These are phyloP conservation scores for Ceratobasidium sp. DNA, from an alignment of 1,284 basidiomycete species.

Conservation along the genomic window DNA sequence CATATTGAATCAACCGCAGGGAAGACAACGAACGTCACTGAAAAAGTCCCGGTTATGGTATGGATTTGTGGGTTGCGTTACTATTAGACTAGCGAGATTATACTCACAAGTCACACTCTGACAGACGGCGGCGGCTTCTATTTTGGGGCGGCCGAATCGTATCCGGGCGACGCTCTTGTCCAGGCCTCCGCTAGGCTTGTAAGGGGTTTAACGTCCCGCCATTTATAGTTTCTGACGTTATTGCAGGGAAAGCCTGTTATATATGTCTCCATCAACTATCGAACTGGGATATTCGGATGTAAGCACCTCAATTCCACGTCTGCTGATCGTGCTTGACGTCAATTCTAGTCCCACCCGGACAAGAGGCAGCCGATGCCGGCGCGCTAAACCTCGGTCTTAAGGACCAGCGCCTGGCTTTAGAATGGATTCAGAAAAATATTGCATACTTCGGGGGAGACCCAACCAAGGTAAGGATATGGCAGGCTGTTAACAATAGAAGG, in stretches of 20 bases:
- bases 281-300: conserved; percentile 55
- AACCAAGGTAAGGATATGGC: conserved; percentile 7
- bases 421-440: conserved; percentile 33
- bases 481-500: not conserved
- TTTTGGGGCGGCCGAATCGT: conserved; percentile 18
- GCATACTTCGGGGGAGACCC: conserved; percentile 32
- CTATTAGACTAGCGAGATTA: not conserved
- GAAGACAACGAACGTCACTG: conserved; percentile 8
- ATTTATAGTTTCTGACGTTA: conserved; percentile 4
- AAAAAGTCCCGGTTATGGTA: conserved; percentile 49
- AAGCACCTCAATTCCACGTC: not conserved
- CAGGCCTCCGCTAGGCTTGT: conserved; percentile 13
- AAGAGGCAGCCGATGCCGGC: conserved; percentile 46
- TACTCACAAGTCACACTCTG: not conserved
- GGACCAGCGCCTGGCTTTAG: conserved; percentile 48
- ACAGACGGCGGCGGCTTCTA: conserved; percentile 49
- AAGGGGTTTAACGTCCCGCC: not conserved
- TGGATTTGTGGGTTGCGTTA: conserved; percentile 43
- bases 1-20: conserved; percentile 32
- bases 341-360: conserved; percentile 40
- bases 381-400: conserved; percentile 50
- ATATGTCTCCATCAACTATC: conserved; percentile 53
- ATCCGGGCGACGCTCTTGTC: conserved; percentile 12
- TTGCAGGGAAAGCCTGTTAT: conserved; percentile 48
- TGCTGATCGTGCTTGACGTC: not conserved